Base-by-base conservation (phyloP, 2,329 filamentous ascomycete species). In the Monascus ruber region DNA sequence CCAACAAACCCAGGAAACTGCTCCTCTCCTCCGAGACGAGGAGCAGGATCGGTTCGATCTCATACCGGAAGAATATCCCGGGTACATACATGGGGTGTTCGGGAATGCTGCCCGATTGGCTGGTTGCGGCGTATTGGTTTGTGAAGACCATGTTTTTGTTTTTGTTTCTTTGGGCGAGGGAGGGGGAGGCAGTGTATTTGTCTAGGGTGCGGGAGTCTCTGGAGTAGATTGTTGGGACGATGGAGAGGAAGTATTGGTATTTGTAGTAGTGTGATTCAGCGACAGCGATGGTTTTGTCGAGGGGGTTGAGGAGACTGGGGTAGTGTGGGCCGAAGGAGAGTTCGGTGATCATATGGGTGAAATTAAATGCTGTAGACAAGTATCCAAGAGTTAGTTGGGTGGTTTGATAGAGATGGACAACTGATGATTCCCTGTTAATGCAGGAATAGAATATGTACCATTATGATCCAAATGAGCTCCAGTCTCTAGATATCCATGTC, bases 241-340 rank as follows among this genome's bases (percentile, higher is more conserved):
- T 75, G 31, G 85, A 94, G 57, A 96, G 73, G 69, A 91, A 96
- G 74, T 98, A 98, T 65, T 98, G 91, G 70, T 87, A 96, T 65
- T 91, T 93, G 76, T 89, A 82, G 71, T 95, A 96, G 70, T 94
- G 74, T 44, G 64, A 60, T 10, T 71, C 58, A n/a, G 84, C 89
- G 3, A 72, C 65, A 54, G 88, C 84, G 63, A 88, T 77, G 34
- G 91, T 96, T 49, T 82, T 81, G 68, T 96, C 91, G 54, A 98
- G 84, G 0, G 91, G 91, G 67, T 98, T 98, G 54, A 83, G 76
- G 40, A 98, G 80, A 25, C 82, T 85, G 1, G 91, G 89, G 68
- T 95, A 96, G 69, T 88, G 94, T n/a, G 87, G 82, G 4, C 91
- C 91, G 63, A 94, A 98, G 42, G 88, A 95, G 51, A 98, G 77